Evolutionary conservation across 2,329 filamentous ascomycete species (phyloP), one percentile per base, ranked within the genome.

Genomic region (Colletotrichum zoysiae): DNA sequence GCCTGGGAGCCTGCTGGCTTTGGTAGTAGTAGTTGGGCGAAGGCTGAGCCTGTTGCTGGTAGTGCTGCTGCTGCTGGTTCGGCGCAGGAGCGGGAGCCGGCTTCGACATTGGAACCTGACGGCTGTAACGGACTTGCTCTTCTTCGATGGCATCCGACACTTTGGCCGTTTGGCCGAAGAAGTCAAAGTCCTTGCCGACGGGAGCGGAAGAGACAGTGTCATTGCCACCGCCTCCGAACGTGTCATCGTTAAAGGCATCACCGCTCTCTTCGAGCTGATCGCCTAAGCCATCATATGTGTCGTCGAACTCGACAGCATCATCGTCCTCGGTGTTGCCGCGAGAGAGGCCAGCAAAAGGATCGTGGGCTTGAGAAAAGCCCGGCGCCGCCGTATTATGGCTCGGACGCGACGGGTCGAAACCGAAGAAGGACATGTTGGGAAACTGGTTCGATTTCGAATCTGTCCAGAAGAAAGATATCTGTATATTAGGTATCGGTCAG

Each of bases 201-300:
- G 85, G 85, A 40, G 86, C 82, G 48, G 80, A 75, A 23, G 80
- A 78, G 23, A 81, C 83, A 46, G 81, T 83, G 68, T 79, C 79
- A 71, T 82, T 74, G 23, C 77, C 78, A 40, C 79, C 79, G 16
- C 79, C 82, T 53, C 84, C 93, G 79, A 99, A 99, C 2, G 96
- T 99, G 80, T 98, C 96, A 77, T 98, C 94, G 82, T 99, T 99
- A 87, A 98, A 94, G 62, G 89, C 94, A 85, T 99, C 96, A 78
- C 95, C 93, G 26, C 93, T 92, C 80, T 99, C 95, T 78, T 97
- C 92, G 46, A 99, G 91, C 81, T 93, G 91, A 79, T 97, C 93
- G 68, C 95, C 96, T 51, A 99, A 86, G 23, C 95, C 95, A 82
- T 99, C 96, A 80, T 98, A 98, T 48, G 95, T 98, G 79, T 99